These are phyloP conservation scores for Fusarium subtropicale DNA, from an alignment of 2,329 filamentous ascomycete species.

Conservation along the genomic window DNA sequence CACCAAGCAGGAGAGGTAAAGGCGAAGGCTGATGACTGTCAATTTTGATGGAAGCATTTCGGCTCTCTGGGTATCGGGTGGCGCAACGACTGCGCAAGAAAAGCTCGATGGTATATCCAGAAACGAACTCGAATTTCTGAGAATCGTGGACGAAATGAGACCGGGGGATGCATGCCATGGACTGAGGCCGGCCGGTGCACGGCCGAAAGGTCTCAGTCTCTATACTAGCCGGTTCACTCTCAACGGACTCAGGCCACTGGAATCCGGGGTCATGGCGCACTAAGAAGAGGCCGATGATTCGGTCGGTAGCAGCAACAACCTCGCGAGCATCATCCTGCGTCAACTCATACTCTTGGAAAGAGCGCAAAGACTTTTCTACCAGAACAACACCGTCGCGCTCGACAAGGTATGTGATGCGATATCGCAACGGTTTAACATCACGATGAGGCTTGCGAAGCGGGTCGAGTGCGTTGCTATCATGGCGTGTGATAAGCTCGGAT, in stretches of 20 bases:
- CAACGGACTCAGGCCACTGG: constrained; percentile 58
- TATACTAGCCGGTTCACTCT: constrained; percentile 54
- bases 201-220: constrained; percentile 56
- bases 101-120: constrained; percentile 63
- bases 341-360: constrained; percentile 62
- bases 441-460: constrained; percentile 50
- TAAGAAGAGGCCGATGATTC: constrained; percentile 64
- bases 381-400: constrained; percentile 56
- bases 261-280: constrained; percentile 63
- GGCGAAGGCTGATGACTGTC: constrained; percentile 62
- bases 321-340: constrained; percentile 59
- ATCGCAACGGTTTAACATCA: constrained; percentile 59
- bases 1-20: constrained; percentile 59
- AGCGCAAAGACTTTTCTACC: constrained; percentile 60
- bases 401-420: constrained; percentile 62
- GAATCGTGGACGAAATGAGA: constrained; percentile 58
- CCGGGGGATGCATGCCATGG: constrained; percentile 57
- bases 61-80: constrained; percentile 53
- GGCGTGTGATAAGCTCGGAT: constrained; percentile 65
- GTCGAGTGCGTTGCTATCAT: constrained; percentile 61
- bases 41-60: constrained; percentile 54
- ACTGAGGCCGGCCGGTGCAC: constrained; percentile 56
- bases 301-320: constrained; percentile 61
- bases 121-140: constrained; percentile 49
- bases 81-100: constrained; percentile 58